Conservation (phyloP, 2,329 filamentous ascomycete species). For the Aureobasidium sp. region DNA sequence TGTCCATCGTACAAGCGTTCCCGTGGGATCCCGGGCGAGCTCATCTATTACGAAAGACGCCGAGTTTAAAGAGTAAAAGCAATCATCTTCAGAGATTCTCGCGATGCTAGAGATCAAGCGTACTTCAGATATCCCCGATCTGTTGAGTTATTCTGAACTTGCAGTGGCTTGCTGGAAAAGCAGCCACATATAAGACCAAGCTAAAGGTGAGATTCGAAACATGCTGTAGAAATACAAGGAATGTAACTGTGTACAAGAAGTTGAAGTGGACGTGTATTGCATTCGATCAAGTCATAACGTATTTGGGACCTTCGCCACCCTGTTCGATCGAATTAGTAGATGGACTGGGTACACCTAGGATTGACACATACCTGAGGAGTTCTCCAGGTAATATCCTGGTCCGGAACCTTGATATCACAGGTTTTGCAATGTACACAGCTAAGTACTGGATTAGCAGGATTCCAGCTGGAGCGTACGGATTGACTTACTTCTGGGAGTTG, state of each 20-base stretch:
- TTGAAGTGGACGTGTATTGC: background rate
- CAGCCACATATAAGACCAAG: background rate
- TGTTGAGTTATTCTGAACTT: background rate
- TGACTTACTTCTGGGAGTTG: constrained; percentile 86
- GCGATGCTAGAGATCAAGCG: background rate
- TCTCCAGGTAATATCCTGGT: constrained; percentile 86
- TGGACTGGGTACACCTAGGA: background rate
- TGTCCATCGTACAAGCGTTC: background rate
- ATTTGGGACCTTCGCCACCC: constrained; percentile 65
- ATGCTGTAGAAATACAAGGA: background rate
- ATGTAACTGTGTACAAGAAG: constrained; percentile 6
- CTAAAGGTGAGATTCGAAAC: background rate
- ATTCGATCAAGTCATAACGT: constrained; percentile 44
- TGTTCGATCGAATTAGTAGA: background rate
- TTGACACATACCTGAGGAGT: constrained; percentile 62
- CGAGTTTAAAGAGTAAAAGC: background rate
- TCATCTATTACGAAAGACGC: background rate
- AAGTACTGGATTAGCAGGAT: constrained; percentile 21
- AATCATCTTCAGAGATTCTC: background rate
- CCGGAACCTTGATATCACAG: constrained; percentile 95
- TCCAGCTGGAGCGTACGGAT: background rate
- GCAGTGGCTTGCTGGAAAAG: background rate
- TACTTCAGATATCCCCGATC: no score
- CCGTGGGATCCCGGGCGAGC: background rate
- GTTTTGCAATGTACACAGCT: constrained; percentile 99